Percentiles rank a stretch among this genome's conserved stretches.
phyloP scores from a whole-genome alignment of 1,139 yeast genomes.

The Pichia sp. region DNA sequence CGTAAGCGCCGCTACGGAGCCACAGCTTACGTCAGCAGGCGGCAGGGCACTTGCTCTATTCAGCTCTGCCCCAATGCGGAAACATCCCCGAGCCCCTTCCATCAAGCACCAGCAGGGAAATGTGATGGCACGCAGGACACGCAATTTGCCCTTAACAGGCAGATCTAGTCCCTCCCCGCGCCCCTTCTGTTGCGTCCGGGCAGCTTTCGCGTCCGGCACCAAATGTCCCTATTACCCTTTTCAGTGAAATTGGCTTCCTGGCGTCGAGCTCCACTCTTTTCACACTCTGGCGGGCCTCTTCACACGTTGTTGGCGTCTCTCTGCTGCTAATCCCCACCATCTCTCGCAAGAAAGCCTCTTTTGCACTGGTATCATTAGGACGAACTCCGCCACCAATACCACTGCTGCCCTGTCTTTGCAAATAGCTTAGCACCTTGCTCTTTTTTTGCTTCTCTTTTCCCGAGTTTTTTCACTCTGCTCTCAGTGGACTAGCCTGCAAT shows the following conservation, averaged over 20 bases:
- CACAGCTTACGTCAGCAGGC: too few relatives aligned
- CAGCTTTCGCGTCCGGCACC: not conserved
- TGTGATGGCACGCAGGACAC: not conserved
- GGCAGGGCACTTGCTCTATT: not conserved
- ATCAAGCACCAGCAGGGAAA: not conserved
- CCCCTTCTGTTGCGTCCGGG: not conserved
- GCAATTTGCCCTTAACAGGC: not conserved
- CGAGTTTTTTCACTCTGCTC: too few relatives aligned
- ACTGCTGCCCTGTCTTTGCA: too few relatives aligned
- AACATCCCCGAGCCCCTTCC: not conserved
- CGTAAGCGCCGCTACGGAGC: not conserved
- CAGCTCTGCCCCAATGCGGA: not conserved
- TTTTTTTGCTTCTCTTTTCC: too few relatives aligned
- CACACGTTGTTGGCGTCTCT: not conserved
- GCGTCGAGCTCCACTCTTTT: not conserved
- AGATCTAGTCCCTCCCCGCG: not conserved
- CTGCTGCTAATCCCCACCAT: too few relatives aligned
- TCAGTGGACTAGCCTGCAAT: too few relatives aligned
- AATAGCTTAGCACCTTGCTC: too few relatives aligned
- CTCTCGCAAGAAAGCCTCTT: too few relatives aligned
- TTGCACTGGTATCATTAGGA: too few relatives aligned
- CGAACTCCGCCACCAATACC: too few relatives aligned
- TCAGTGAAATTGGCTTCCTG: slow-evolving; percentile 5
- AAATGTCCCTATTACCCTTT: slow-evolving; percentile 3
- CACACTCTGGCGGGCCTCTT: not conserved